Base-by-base conservation (phyloP, 2,329 filamentous ascomycete genomes). In the Fusarium longipes region DNA sequence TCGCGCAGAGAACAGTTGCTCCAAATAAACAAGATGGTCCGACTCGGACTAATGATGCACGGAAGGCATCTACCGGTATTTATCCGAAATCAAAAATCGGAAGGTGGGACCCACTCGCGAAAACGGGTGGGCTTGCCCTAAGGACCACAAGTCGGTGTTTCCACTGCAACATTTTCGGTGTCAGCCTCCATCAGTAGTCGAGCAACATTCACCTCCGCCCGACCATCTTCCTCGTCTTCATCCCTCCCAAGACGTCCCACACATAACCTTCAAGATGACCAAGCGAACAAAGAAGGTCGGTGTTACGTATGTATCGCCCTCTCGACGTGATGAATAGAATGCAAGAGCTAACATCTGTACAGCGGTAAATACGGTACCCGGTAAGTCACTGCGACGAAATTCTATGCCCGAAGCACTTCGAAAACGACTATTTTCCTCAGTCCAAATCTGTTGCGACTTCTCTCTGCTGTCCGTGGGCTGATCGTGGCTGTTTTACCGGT, bases 271-370 rank as follows among this genome's bases (percentile, higher is more conserved):
- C 87, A 93, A 90, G 84, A 96, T 96, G 92, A 93, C 92, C 83
- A 95, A 96, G 89, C 90, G 93, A 87, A 96, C 93, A 75, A 96
- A 82, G 91, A 96, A 97, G 92, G 93, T 97, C 90, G 93, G 93
- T 83, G 94, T 97, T 83, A 97, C 95, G 80, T 81, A 78, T 66
- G 80, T 81, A 76, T 71, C 32, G 24, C 20, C 29, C 51, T 63
- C 18, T 47, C 27, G 42, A 56, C 56, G 50, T 55, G 47, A 61
- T 48, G 20, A 38, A 47, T 22, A 12, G 42, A 43, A 42, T 36
- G 40, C 42, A 63, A 47, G 48, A 75, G 74, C 74, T 79, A 77
- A 80, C 73, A 45, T 48, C 20, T 59, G 25, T 57, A 27, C 75
- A 81, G 79, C 79, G 79, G 94, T 86, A 96, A 97, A 90, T 97